These are phyloP conservation scores for Fraxinus albicans DNA, from an alignment of 305 asterid genomes.

Conservation along the genomic window DNA sequence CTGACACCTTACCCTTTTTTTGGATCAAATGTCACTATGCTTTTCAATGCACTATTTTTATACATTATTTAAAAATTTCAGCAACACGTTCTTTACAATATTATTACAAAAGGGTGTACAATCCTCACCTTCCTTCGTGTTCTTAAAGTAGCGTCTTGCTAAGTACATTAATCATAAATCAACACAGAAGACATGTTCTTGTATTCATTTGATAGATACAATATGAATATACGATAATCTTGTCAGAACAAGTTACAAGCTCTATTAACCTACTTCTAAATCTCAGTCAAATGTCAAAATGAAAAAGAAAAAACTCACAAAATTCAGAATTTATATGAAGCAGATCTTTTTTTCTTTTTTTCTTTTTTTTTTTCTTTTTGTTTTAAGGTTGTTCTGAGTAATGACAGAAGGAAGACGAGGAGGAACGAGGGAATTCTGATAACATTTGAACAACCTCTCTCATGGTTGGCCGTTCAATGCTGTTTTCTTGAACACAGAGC, in stretches of 20 bases:
- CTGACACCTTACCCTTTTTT: too few relatives aligned
- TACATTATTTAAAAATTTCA: too few relatives aligned
- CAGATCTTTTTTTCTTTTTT: too few relatives aligned
- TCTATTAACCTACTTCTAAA: background rate
- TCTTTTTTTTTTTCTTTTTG: too few relatives aligned
- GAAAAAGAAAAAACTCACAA: background rate
- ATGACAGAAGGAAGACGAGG: conserved; percentile 36
- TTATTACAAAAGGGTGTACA: background rate
- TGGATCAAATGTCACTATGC: too few relatives aligned
- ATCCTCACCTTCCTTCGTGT: background rate
- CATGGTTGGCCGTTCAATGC: conserved; percentile 89
- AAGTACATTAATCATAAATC: too few relatives aligned
- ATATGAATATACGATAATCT: background rate
- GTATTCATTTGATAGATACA: background rate
- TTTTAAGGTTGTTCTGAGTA: background rate
- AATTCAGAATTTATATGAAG: background rate
- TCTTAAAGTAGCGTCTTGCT: background rate
- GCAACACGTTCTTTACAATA: background rate
- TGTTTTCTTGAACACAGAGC: conserved; percentile 80
- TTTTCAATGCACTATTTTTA: too few relatives aligned
- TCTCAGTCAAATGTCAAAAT: background rate
- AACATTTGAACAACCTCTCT: conserved; percentile 27
- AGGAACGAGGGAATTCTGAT: conserved; percentile 67
- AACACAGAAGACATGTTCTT: background rate
- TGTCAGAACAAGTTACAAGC: background rate